A percentile compares a stretch with the other conserved stretches of the same genome.
These are phyloP conservation scores for Nitzschia putrida DNA, from an alignment of 108 stramenopile genomes.

Conservation along the genomic window DNA sequence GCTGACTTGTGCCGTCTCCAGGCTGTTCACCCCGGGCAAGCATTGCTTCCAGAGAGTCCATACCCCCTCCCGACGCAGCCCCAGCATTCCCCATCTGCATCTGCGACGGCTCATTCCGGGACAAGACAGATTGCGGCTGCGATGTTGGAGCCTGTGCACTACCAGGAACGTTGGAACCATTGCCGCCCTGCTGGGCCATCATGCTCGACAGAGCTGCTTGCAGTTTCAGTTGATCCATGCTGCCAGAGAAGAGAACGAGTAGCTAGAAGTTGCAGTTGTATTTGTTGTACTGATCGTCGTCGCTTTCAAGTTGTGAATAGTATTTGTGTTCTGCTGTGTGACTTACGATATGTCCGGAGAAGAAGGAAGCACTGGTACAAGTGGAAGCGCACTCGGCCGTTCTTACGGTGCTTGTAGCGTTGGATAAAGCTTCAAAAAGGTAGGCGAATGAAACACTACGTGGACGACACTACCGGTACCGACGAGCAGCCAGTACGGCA, in stretches of 20 bases:
- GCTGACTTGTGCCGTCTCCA: slow-evolving; percentile 20
- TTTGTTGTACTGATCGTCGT: too few species aligned
- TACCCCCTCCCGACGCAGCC: background rate
- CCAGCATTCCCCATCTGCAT: too few species aligned
- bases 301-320: too few species aligned
- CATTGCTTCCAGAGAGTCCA: slow-evolving; percentile 16
- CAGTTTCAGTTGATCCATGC: slow-evolving; percentile 27
- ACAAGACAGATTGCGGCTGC: background rate
- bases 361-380: slow-evolving; percentile 1
- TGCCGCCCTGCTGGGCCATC: slow-evolving; percentile 1
- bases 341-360: slow-evolving; percentile 8
- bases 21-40: slow-evolving; percentile 1
- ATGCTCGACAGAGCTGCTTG: slow-evolving; percentile 23
- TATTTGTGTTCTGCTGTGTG: background rate
- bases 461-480: too few species aligned
- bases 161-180: background rate
- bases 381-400: too few species aligned
- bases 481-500: too few species aligned
- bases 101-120: background rate
- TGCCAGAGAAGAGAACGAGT: too few species aligned
- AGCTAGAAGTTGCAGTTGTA: too few species aligned
- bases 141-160: background rate
- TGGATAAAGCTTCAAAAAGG: too few species aligned
- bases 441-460: too few species aligned
- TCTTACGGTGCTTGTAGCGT: too few species aligned